Evolutionary conservation across 1,284 basidiomycete genomes (phyloP).

Genomic region (Ceratobasidium sp.): DNA sequence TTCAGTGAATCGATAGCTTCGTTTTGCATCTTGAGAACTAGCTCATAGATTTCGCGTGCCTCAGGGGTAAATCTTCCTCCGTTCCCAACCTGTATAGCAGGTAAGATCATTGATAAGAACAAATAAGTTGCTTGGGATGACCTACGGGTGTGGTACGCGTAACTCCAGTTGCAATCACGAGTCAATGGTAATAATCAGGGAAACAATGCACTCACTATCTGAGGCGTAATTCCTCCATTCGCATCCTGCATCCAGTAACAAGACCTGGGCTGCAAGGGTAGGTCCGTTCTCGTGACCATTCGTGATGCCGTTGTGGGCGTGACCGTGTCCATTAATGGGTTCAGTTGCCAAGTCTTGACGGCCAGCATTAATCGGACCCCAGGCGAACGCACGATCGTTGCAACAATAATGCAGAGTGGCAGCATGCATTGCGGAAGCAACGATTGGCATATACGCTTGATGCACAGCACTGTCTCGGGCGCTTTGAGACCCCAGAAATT

Average conservation of each 20-base stretch:
- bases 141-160: conserved; percentile 76
- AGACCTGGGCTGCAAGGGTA: conserved; percentile 69
- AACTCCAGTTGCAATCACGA: conserved; percentile 50
- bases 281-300: conserved; percentile 47
- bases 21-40: conserved; percentile 88
- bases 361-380: conserved; percentile 66
- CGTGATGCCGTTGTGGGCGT: conserved; percentile 47
- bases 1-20: conserved; percentile 70
- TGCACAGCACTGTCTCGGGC: conserved; percentile 79
- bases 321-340: conserved; percentile 57
- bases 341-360: conserved; percentile 55
- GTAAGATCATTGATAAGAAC: not conserved
- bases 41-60: conserved; percentile 78
- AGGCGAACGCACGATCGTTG: conserved; percentile 78
- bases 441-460: conserved; percentile 89
- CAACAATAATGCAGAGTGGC: conserved; percentile 91
- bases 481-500: not conserved
- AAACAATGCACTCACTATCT: conserved; percentile 60
- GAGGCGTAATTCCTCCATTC: conserved; percentile 85
- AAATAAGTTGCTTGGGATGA: not conserved
- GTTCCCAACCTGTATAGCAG: conserved; percentile 66
- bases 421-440: conserved; percentile 81
- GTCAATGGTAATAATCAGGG: not conserved
- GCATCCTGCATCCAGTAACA: conserved; percentile 91
- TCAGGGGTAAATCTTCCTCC: conserved; percentile 83